phyloP scores from a whole-genome alignment of 2,329 filamentous ascomycete genomes.

The Arthrobotrys sinensis region DNA sequence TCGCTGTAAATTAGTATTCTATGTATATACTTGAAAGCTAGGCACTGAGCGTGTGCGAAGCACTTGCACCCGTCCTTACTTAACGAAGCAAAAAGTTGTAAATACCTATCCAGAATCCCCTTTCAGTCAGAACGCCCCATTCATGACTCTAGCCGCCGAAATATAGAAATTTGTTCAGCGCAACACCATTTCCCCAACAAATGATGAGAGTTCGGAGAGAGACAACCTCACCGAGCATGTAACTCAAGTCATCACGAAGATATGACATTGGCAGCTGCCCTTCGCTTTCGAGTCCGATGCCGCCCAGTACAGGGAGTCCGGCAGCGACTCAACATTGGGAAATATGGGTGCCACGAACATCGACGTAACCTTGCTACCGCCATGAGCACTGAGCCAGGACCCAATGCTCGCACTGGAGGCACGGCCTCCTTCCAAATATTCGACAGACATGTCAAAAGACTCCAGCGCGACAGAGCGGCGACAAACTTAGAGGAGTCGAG shows the following conservation, averaged over 20 bases:
- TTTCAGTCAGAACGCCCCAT: too few species aligned
- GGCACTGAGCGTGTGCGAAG: background rate
- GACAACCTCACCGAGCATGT: background rate
- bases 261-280: background rate
- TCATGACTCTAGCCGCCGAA: background rate
- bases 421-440: conserved; percentile 83
- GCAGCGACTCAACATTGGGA: background rate
- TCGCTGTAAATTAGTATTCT: conserved; percentile 14
- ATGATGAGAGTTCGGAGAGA: background rate
- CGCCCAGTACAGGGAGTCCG: background rate
- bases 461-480: conserved; percentile 91
- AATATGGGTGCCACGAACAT: background rate
- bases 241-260: conserved; percentile 4
- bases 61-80: background rate
- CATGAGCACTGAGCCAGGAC: background rate
- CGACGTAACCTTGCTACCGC: conserved; percentile 11
- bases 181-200: conserved; percentile 15
- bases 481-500: conserved; percentile 79
- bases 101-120: background rate
- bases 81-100: background rate
- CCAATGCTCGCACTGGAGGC: conserved; percentile 1
- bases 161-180: background rate
- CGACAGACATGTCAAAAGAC: conserved; percentile 86
- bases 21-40: conserved; percentile 15
- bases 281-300: background rate